Base-by-base conservation (phyloP, 1,284 basidiomycete species). In the Peniophora sp. region DNA sequence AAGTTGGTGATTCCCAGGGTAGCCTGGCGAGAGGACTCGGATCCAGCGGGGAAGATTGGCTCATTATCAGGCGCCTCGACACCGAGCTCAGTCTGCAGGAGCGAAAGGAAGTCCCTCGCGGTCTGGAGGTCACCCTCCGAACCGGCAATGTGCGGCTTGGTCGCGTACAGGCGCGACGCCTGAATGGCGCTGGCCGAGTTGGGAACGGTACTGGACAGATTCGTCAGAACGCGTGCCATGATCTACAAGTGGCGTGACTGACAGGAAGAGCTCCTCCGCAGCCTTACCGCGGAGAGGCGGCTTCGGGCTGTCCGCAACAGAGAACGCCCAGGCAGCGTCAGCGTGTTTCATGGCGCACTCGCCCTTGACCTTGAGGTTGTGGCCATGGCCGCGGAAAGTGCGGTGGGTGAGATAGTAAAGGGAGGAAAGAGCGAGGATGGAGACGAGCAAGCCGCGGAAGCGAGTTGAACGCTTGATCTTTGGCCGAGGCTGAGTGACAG, bases 91-190 rank as follows among this genome's bases (percentile, higher is more conserved):
- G 69, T 67, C 57, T 85, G 82, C 61, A 88, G 80, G 55, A 87
- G 65, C 34, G 74, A 64, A 42, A 89, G 72, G 49, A 88, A 74
- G 46, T 71, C 69, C 57, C 78, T 78, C 3, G 87, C 85, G 53
- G 86, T 83, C 35, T 72, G 66, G 48, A 83, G 72, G 64, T 89
- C 88, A 53, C 78, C 77, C 1, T 67, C 58, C 12, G 83, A 81
- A 24, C 87, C 85, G 2, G 86, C 86, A 45, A 88, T 67, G 64
- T 90, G 88, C 23, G 88, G 86, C 55, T 82, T 78, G 1, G 77
- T 78, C 2, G 83, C 81, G 64, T 78, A 85, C 34, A 67, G 62
- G 24, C 77, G 76, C 24, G 83, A 87, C 6, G 76, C 71, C 36
- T 67, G 66, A 3, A 81, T 61, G 10, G 83, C 83, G 54, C 76